These are phyloP conservation scores for Candida golubevii DNA, from an alignment of 805 yeast genomes.

Conservation along the genomic window DNA sequence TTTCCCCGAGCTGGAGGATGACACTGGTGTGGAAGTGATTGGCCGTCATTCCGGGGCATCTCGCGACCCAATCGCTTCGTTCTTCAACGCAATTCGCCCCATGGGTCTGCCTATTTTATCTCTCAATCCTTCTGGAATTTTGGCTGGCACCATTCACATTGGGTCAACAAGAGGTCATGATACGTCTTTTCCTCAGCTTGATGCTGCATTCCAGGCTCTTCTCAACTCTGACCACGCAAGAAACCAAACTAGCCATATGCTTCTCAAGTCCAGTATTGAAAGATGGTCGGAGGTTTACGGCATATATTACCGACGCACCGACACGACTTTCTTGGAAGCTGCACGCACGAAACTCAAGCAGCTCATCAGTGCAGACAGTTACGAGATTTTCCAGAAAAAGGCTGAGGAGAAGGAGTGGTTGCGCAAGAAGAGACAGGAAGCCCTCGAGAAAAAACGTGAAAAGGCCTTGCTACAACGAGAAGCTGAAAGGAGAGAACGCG, in stretches of 20 bases:
- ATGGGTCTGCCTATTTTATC: slow-evolving; percentile 15
- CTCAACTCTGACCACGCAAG: slow-evolving; percentile 12
- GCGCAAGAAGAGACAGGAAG: slow-evolving; percentile 28
- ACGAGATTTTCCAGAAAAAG: slow-evolving; percentile 29
- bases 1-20: slow-evolving; percentile 8
- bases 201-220: slow-evolving; percentile 22
- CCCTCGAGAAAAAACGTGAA: slow-evolving; percentile 25
- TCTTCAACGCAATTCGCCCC: slow-evolving; percentile 26
- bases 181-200: slow-evolving; percentile 18
- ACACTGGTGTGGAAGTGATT: slow-evolving; percentile 12
- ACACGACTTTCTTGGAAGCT: not conserved
- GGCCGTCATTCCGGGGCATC: slow-evolving; percentile 5
- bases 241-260: slow-evolving; percentile 17
- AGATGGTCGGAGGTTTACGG: slow-evolving; percentile 64
- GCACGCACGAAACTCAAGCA: slow-evolving; percentile 16
- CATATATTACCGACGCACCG: slow-evolving; percentile 1
- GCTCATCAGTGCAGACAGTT: slow-evolving; percentile 46
- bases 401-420: slow-evolving; percentile 24
- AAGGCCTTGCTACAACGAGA: slow-evolving; percentile 26
- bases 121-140: slow-evolving; percentile 6
- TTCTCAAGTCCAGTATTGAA: slow-evolving; percentile 48
- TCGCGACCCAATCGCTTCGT: slow-evolving; percentile 22
- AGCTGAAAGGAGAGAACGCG: slow-evolving; percentile 24
- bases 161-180: slow-evolving; percentile 1
- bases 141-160: slow-evolving; percentile 5